Evolutionary conservation across 352 stramenopile genomes (phyloP).

Genomic region (Hyaloperonospora arabidopsidis): DNA sequence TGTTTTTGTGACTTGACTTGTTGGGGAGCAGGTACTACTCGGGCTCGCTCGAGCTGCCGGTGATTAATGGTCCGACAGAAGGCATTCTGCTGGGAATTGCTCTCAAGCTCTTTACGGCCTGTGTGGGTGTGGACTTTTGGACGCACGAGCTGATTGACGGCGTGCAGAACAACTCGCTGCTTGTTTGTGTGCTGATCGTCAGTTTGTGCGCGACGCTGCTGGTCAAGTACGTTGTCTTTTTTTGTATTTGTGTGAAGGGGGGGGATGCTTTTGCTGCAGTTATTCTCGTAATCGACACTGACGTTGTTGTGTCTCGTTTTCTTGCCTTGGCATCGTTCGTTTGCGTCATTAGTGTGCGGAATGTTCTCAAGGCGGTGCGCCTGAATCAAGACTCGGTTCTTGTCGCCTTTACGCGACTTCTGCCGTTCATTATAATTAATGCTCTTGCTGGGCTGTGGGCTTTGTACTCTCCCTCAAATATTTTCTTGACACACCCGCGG

Average conservation of each 20-base stretch:
- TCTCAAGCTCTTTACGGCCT: slow-evolving; percentile 68
- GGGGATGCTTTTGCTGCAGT: too few species aligned
- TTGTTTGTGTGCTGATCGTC: slow-evolving; percentile 57
- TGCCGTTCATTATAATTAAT: slow-evolving; percentile 73
- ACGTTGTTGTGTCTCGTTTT: background rate
- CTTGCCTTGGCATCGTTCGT: slow-evolving; percentile 1
- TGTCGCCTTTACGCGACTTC: slow-evolving; percentile 70
- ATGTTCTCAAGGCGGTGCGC: slow-evolving; percentile 61
- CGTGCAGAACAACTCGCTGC: slow-evolving; percentile 78
- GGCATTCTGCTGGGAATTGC: slow-evolving; percentile 86
- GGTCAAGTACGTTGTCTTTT: slow-evolving; percentile 55
- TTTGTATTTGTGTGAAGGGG: background rate
- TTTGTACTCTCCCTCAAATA: slow-evolving; percentile 60
- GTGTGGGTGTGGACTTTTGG: slow-evolving; percentile 63
- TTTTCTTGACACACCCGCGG: slow-evolving; percentile 65
- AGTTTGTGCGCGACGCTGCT: slow-evolving; percentile 54
- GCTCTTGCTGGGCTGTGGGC: slow-evolving; percentile 59
- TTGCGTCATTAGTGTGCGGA: slow-evolving; percentile 38
- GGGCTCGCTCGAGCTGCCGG: slow-evolving; percentile 89
- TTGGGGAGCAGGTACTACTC: slow-evolving; percentile 84
- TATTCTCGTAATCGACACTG: too few species aligned
- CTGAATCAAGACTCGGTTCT: slow-evolving; percentile 64
- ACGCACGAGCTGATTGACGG: slow-evolving; percentile 47
- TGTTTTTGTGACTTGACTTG: slow-evolving; percentile 4
- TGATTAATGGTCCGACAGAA: slow-evolving; percentile 96